Conservation (phyloP, 164 flowering plant genomes). For the Piper betle region DNA sequence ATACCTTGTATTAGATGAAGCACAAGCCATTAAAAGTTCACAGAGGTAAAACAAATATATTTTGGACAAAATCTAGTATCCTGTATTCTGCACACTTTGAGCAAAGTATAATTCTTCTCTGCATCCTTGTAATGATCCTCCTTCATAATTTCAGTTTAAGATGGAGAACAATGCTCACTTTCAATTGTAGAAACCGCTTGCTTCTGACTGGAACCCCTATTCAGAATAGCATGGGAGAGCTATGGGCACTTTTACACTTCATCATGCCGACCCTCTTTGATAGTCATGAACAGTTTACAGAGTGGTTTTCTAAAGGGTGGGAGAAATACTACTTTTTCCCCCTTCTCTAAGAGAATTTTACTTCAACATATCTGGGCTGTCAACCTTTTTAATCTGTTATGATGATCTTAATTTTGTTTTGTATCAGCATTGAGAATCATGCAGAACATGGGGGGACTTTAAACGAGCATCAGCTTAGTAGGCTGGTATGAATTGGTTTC, state of each 20-base stretch:
- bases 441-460: slow-evolving; percentile 99
- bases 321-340: slow-evolving; percentile 3
- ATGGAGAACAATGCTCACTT: slow-evolving; percentile 97
- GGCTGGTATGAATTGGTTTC: slow-evolving; percentile 52
- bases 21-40: slow-evolving; percentile 96
- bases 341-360: neutral
- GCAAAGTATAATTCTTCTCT: neutral
- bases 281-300: slow-evolving; percentile 96
- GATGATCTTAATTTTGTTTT: slow-evolving; percentile 8
- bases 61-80: neutral
- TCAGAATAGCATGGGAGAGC: slow-evolving; percentile 98
- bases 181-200: slow-evolving; percentile 95
- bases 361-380: neutral
- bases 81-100: neutral
- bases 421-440: slow-evolving; percentile 85
- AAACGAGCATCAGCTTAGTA: slow-evolving; percentile 95
- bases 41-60: slow-evolving; percentile 35
- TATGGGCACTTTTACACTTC: slow-evolving; percentile 96
- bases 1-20: slow-evolving; percentile 98
- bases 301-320: slow-evolving; percentile 99
- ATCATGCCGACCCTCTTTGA: slow-evolving; percentile 99
- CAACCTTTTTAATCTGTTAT: neutral
- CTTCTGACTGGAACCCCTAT: slow-evolving; percentile 97
- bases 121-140: neutral
- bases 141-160: slow-evolving; percentile 54